Conservation (phyloP, 768 basidiomycete genomes). For the Tricholoma sp. region DNA sequence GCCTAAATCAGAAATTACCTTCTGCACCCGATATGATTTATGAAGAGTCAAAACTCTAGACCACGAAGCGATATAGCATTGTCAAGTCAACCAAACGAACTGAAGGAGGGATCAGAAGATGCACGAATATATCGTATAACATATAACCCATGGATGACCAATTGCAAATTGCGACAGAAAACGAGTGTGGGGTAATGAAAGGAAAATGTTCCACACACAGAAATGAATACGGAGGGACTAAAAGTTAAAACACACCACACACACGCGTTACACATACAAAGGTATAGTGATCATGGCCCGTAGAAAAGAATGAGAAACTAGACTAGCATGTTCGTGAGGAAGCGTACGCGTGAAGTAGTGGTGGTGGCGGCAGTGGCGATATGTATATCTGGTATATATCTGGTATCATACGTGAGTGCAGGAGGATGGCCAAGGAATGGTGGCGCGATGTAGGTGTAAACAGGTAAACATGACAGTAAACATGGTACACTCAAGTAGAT, state of each 20-base stretch:
- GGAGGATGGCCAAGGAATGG: constrained; percentile 1
- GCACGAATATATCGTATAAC: neutral
- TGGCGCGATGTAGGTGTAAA: neutral
- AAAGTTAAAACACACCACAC: constrained; percentile 4
- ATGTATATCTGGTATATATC: neutral
- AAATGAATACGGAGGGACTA: neutral
- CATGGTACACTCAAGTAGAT: neutral
- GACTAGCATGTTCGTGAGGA: constrained; percentile 1
- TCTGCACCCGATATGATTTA: too few species aligned
- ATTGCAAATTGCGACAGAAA: neutral
- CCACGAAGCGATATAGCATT: neutral
- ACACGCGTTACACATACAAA: constrained; percentile 7
- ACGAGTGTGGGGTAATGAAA: neutral
- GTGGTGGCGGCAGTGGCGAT: constrained; percentile 7
- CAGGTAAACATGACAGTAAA: neutral
- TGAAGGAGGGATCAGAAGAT: neutral
- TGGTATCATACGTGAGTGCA: constrained; percentile 9
- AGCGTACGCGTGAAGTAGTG: constrained; percentile 4
- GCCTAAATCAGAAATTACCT: too few species aligned
- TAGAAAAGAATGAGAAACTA: neutral
- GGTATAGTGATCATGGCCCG: constrained; percentile 3
- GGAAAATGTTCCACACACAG: neutral
- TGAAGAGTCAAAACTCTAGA: too few species aligned
- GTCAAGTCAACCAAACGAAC: neutral
- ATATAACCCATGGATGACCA: too few species aligned